Base-by-base conservation (phyloP, 208 protist species). In the Acanthamoeba triangularis region DNA sequence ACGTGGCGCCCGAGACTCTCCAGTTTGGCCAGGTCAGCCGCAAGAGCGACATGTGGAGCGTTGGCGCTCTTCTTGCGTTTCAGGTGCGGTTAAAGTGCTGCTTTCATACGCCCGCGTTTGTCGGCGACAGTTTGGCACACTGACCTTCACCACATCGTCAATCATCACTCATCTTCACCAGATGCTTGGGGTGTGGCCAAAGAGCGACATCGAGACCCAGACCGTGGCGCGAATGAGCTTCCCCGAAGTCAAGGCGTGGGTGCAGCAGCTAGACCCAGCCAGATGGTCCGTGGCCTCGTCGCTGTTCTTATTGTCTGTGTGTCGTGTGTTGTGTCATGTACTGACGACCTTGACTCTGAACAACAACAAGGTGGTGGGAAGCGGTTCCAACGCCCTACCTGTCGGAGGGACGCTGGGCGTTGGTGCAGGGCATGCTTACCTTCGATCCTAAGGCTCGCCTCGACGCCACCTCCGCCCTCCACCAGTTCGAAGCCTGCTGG, bases 101-200 rank as follows among this genome's bases (percentile, higher is more conserved):
- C 49, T 52, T 11, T 52, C 49, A 4, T 52, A 52, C 49, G 49
- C 49, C 11, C 49, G 49, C 49, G 49, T 52, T 52, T 52, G 49
- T 52, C 7, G 7, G 11, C 49, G 49, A 52, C 49, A 52, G 49
- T 52, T 52, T 11, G 3, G 49, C 49, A 52, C 49, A 52, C 49
- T 52, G 7, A 52, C 49, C 49, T 14, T 11, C 49, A 52, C 49
- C 61, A 25, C 25, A 52, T 11, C 49, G 11, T 61, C 20, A 16
- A 23, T 4, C 0, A 30, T 67, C 61, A 67, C 61, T 67, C 61
- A 67, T 61, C 56, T n/a, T 25, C 20, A 61, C 61, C 61, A 67
- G 61, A 67, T 67, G 61, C 61, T 67, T 67, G 61, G 61, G 61
- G 61, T 67, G 61, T 67, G 61, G 61, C 61, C 61, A 67, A 67